Evolutionary conservation across 306 rosid species (phyloP).

Genomic region (Quercus ilex): DNA sequence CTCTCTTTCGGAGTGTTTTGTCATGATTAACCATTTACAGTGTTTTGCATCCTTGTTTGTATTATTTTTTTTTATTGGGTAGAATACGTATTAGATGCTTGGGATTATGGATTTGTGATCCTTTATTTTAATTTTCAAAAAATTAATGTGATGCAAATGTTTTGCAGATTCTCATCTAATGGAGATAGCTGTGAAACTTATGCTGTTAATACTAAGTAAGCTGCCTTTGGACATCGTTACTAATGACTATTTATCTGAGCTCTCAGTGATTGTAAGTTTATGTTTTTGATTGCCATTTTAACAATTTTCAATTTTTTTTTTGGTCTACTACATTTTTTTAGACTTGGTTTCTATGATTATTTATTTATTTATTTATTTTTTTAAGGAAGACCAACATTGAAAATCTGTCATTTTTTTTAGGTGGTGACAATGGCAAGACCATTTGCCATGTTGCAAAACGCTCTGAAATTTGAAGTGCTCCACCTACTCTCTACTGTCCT

Average conservation of each 20-base stretch:
- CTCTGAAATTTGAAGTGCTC: constrained; percentile 77
- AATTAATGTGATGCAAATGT: constrained; percentile 23
- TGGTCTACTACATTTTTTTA: constrained; percentile 10
- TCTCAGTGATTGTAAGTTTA: constrained; percentile 67
- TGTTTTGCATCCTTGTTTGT: background rate
- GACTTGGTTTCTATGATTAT: background rate
- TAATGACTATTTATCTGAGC: constrained; percentile 45
- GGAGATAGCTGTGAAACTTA: constrained; percentile 60
- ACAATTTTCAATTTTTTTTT: background rate
- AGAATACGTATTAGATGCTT: background rate
- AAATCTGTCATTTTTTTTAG: constrained; percentile 30
- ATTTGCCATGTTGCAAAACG: constrained; percentile 72
- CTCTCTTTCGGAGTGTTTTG: background rate
- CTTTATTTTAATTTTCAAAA: constrained; percentile 7
- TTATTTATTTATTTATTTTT: background rate
- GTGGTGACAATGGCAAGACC: constrained; percentile 62
- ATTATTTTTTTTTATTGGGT: background rate
- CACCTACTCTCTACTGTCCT: constrained; percentile 63
- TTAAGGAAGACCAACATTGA: constrained; percentile 1
- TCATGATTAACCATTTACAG: background rate
- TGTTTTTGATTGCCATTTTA: constrained; percentile 2
- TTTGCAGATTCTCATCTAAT: constrained; percentile 65
- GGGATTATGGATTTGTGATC: background rate
- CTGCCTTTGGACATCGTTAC: constrained; percentile 42
- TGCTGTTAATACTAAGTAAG: constrained; percentile 59